These are phyloP conservation scores for Boletus sp. DNA, from an alignment of 768 basidiomycete species.

Conservation along the genomic window DNA sequence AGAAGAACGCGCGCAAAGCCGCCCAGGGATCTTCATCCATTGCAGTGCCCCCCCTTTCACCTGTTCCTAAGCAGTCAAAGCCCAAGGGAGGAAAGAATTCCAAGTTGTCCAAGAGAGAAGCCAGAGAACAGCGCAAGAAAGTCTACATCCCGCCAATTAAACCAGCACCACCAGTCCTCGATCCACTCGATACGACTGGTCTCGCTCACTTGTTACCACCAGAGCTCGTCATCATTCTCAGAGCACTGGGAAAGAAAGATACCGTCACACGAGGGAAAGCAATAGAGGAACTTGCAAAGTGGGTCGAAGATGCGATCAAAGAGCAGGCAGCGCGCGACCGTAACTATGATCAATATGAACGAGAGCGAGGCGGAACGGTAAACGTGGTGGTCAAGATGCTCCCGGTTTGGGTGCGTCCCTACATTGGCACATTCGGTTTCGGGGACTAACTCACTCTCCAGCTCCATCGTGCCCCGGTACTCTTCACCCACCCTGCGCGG, in stretches of 20 bases:
- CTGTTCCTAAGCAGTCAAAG: slow-evolving; percentile 41
- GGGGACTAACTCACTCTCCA: slow-evolving; percentile 29
- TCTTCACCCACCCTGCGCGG: slow-evolving; percentile 78
- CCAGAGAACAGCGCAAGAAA: slow-evolving; percentile 77
- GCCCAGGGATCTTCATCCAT: slow-evolving; percentile 25
- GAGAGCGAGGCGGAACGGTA: slow-evolving; percentile 16
- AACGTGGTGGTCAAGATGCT: slow-evolving; percentile 53
- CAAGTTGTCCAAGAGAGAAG: slow-evolving; percentile 40
- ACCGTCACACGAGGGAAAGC: slow-evolving; percentile 79
- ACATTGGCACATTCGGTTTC: neutral
- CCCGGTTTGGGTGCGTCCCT: slow-evolving; percentile 82
- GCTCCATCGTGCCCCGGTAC: slow-evolving; percentile 83
- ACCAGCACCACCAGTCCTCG: slow-evolving; percentile 66
- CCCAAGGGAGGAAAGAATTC: slow-evolving; percentile 48
- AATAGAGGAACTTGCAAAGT: slow-evolving; percentile 74
- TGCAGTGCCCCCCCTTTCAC: slow-evolving; percentile 34
- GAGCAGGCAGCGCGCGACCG: slow-evolving; percentile 40
- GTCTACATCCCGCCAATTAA: slow-evolving; percentile 85
- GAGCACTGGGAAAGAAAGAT: slow-evolving; percentile 87
- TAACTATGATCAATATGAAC: slow-evolving; percentile 6
- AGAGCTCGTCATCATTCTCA: slow-evolving; percentile 77
- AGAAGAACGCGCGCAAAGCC: slow-evolving; percentile 86
- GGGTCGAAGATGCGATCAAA: slow-evolving; percentile 54
- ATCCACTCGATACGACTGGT: slow-evolving; percentile 85
- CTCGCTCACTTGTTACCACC: slow-evolving; percentile 71